A percentile compares a stretch with the other conserved stretches of the same genome.
phyloP scores from a whole-genome alignment of 2,329 filamentous ascomycete species.

The Hymenoscyphus albidus region DNA sequence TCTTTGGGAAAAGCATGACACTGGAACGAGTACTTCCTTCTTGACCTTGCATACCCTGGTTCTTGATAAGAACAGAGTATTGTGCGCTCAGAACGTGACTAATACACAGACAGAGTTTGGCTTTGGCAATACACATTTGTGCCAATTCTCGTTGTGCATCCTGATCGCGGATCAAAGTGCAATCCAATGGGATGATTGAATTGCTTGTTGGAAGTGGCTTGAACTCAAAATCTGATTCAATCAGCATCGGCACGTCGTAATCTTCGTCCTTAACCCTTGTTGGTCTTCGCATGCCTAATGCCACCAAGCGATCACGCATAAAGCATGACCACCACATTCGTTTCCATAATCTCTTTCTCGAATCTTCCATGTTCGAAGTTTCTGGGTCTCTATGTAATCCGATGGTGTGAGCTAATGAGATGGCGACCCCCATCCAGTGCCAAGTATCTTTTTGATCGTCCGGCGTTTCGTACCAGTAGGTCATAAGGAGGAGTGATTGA shows the following conservation, averaged over 20 bases:
- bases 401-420: conserved; percentile 89
- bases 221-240: conserved; percentile 79
- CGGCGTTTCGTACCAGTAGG: conserved; percentile 95
- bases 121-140: conserved; percentile 86
- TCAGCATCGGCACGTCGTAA: conserved; percentile 89
- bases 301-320: conserved; percentile 89
- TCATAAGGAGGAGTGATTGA: conserved; percentile 86
- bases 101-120: conserved; percentile 83
- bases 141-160: conserved; percentile 75
- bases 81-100: conserved; percentile 86
- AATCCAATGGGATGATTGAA: conserved; percentile 64
- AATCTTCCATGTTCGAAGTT: conserved; percentile 68
- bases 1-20: conserved; percentile 91
- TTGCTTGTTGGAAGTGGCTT: conserved; percentile 63
- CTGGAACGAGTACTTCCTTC: conserved; percentile 65
- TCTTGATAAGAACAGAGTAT: conserved; percentile 85
- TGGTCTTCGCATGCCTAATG: conserved; percentile 87
- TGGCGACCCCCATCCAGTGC: conserved; percentile 98
- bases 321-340: conserved; percentile 98
- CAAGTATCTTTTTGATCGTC: conserved; percentile 97
- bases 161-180: conserved; percentile 65
- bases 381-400: conserved; percentile 84
- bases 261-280: conserved; percentile 91
- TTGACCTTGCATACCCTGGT: conserved; percentile 73
- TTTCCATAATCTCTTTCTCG: conserved; percentile 83